phyloP scores from a whole-genome alignment of 1,139 yeast species.

The Geotrichum reessii region DNA sequence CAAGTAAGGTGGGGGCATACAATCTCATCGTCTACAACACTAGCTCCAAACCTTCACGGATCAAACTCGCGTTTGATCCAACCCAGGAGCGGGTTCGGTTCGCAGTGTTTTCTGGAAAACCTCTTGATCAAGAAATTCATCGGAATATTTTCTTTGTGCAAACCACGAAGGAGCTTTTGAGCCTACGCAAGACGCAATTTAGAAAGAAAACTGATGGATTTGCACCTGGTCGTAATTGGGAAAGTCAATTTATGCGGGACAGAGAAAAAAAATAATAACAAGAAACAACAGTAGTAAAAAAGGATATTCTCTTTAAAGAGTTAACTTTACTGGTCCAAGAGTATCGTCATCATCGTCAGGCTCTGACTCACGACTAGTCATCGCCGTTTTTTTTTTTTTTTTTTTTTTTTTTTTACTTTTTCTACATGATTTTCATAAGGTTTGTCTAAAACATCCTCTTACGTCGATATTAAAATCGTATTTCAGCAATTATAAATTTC shows the following conservation, averaged over 20 bases:
- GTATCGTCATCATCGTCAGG: too few relatives aligned
- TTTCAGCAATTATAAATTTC: too few relatives aligned
- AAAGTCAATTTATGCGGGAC: conserved; percentile 45
- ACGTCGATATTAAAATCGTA: neutral
- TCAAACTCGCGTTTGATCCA: neutral
- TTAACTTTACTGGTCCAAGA: neutral
- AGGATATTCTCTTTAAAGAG: neutral
- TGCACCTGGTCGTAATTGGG: conserved; percentile 59
- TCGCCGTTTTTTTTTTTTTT: neutral
- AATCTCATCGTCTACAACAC: conserved; percentile 5
- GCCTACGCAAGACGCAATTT: conserved; percentile 45
- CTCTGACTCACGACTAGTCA: neutral
- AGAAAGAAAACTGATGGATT: conserved; percentile 49
- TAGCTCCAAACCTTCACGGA: neutral
- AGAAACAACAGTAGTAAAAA: neutral
- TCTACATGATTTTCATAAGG: neutral
- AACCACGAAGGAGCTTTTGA: conserved; percentile 50
- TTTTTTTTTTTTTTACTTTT: neutral
- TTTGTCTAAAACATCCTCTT: too few relatives aligned
- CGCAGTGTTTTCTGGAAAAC: conserved; percentile 58
- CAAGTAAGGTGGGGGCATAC: conserved; percentile 29
- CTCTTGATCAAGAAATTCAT: conserved; percentile 60
- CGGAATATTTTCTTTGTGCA: conserved; percentile 87
- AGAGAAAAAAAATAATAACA: neutral
- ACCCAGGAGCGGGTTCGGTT: conserved; percentile 1